phyloP scores from a whole-genome alignment of 2,329 filamentous ascomycete genomes.

The Tolypocladium inflatum region DNA sequence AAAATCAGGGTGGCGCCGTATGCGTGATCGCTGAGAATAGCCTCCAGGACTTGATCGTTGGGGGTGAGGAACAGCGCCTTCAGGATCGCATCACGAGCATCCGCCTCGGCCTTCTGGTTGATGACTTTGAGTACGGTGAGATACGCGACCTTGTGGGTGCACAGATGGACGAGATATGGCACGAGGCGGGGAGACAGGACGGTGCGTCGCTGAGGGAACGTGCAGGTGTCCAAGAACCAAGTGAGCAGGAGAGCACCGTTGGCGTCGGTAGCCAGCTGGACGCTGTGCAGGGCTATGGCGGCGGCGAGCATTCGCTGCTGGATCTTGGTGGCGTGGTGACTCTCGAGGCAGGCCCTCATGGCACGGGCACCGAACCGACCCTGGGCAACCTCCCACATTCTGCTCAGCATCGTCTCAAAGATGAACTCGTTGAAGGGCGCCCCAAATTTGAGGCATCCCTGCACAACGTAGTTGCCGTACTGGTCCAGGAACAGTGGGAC shows the following conservation, averaged over 20 bases:
- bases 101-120: conserved; percentile 90
- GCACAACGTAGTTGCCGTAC: conserved; percentile 96
- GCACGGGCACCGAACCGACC: conserved; percentile 90
- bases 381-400: conserved; percentile 88
- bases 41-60: conserved; percentile 78
- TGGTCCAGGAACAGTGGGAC: conserved; percentile 92
- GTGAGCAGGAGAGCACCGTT: conserved; percentile 91
- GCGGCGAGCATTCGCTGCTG: conserved; percentile 93
- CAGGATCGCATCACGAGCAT: conserved; percentile 82
- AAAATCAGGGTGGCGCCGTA: conserved; percentile 95
- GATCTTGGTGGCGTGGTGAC: conserved; percentile 88
- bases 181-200: conserved; percentile 88
- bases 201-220: conserved; percentile 81
- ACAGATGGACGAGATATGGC: conserved; percentile 86
- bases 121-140: conserved; percentile 96
- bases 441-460: conserved; percentile 90
- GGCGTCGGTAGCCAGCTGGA: conserved; percentile 90
- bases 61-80: conserved; percentile 87
- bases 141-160: conserved; percentile 97
- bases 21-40: conserved; percentile 81
- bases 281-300: conserved; percentile 90
- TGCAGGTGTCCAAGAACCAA: conserved; percentile 98
- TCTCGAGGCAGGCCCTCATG: conserved; percentile 94
- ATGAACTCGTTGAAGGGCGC: conserved; percentile 90
- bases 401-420: conserved; percentile 92